phyloP scores from a whole-genome alignment of 202 grass and related monocot genomes.

The Zoysia matrella region DNA sequence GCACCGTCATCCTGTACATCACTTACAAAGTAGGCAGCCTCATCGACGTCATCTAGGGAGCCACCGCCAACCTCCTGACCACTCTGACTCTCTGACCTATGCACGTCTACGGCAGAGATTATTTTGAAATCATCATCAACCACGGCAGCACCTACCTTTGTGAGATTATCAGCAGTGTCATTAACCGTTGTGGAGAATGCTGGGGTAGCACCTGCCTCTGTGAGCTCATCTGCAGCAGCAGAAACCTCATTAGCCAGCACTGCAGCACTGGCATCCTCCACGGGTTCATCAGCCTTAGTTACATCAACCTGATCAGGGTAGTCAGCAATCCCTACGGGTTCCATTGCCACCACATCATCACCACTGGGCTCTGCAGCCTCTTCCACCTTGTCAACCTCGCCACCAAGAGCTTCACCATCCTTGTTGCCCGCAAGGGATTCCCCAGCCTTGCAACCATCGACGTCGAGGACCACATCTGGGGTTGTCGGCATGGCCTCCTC shows the following conservation, averaged over 20 bases:
- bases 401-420: constrained; percentile 16
- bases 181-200: neutral
- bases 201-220: neutral
- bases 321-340: neutral
- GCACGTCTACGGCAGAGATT: neutral
- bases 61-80: constrained; percentile 16
- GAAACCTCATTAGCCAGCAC: neutral
- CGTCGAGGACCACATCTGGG: constrained; percentile 21
- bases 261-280: constrained; percentile 27
- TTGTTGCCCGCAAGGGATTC: neutral
- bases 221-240: constrained; percentile 19
- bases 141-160: neutral
- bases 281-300: constrained; percentile 3
- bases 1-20: constrained; percentile 29
- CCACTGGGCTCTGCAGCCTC: constrained; percentile 2
- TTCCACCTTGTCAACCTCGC: constrained; percentile 23
- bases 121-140: constrained; percentile 36
- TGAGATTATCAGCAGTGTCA: constrained; percentile 17
- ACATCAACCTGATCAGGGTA: neutral
- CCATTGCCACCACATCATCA: constrained; percentile 17
- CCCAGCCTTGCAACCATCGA: neutral
- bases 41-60: neutral
- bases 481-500: constrained; percentile 33
- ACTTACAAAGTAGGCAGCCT: constrained; percentile 12
- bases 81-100: constrained; percentile 16